A percentile compares a stretch with the other conserved stretches of the same genome.
Evolutionary conservation across 2,329 filamentous ascomycete genomes (phyloP).

Genomic region (Sporothrix inflata): DNA sequence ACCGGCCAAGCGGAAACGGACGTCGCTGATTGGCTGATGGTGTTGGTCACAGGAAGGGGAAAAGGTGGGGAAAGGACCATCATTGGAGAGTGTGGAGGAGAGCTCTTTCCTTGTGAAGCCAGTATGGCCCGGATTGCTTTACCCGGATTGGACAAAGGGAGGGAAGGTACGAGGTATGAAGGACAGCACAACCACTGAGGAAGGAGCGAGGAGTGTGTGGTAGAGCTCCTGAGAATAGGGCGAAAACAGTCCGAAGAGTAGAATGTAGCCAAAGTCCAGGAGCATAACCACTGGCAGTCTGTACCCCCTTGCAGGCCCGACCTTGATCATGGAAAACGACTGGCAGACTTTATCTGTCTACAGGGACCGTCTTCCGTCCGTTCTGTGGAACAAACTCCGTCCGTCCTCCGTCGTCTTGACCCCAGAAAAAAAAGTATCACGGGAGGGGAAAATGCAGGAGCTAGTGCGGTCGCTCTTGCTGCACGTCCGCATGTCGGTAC

Average conservation of each 20-base stretch:
- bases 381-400: not conserved
- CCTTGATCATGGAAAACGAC: slow-evolving; percentile 18
- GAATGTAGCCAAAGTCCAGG: not conserved
- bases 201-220: not conserved
- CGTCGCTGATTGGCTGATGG: not conserved
- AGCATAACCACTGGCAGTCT: not conserved
- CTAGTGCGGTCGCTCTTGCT: not conserved
- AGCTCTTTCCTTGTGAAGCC: not conserved
- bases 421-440: not conserved
- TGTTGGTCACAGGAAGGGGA: slow-evolving; percentile 2
- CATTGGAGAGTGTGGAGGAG: not conserved
- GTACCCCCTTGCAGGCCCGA: not conserved
- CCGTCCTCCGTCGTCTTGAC: not conserved
- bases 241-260: not conserved
- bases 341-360: slow-evolving; percentile 23
- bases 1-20: slow-evolving; percentile 3
- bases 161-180: not conserved
- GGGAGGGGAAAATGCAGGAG: not conserved
- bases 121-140: slow-evolving; percentile 13
- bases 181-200: not conserved
- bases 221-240: not conserved
- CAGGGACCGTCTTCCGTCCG: not conserved
- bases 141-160: slow-evolving; percentile 21
- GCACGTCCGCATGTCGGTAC: not conserved
- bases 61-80: not conserved